Percentiles rank a stretch among this genome's conserved stretches.
Conservation (phyloP, 106 monocot species). For the Acorus gramineus region DNA sequence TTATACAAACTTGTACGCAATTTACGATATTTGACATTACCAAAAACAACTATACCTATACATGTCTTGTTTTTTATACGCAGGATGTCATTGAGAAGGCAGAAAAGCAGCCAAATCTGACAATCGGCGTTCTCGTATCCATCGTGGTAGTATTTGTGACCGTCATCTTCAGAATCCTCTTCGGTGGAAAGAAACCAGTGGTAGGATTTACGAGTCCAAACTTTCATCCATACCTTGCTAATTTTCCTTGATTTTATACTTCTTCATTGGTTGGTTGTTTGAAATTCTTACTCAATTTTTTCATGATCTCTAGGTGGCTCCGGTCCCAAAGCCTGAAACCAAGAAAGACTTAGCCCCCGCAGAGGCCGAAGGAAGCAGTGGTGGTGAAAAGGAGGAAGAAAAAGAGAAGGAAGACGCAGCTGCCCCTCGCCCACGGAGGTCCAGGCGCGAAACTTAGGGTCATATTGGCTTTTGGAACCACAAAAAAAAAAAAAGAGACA, state of each 20-base stretch:
- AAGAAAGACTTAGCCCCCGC: too few species aligned
- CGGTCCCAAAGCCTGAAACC: too few species aligned
- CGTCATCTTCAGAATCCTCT: slow-evolving; percentile 40
- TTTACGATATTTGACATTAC: too few species aligned
- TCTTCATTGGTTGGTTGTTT: too few species aligned
- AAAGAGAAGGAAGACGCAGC: slow-evolving; percentile 3
- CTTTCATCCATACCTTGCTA: too few species aligned
- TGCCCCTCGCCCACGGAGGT: slow-evolving; percentile 1
- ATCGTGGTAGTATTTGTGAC: slow-evolving; percentile 37
- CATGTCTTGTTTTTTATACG: background rate
- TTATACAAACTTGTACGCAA: too few species aligned
- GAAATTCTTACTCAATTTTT: too few species aligned
- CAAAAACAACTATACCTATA: too few species aligned
- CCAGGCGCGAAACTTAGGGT: slow-evolving; percentile 5
- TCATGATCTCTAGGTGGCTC: too few species aligned
- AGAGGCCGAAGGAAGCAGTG: background rate
- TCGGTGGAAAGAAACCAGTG: slow-evolving; percentile 54
- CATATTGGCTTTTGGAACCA: too few species aligned
- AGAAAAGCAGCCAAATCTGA: slow-evolving; percentile 69
- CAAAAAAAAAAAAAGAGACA: too few species aligned
- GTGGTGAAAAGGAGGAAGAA: slow-evolving; percentile 1
- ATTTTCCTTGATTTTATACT: too few species aligned
- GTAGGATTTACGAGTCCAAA: slow-evolving; percentile 14
- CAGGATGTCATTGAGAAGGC: slow-evolving; percentile 83
- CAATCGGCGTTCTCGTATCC: slow-evolving; percentile 67